Evolutionary conservation across 352 stramenopile genomes (phyloP).

Genomic region (Globisporangium takayamanum): DNA sequence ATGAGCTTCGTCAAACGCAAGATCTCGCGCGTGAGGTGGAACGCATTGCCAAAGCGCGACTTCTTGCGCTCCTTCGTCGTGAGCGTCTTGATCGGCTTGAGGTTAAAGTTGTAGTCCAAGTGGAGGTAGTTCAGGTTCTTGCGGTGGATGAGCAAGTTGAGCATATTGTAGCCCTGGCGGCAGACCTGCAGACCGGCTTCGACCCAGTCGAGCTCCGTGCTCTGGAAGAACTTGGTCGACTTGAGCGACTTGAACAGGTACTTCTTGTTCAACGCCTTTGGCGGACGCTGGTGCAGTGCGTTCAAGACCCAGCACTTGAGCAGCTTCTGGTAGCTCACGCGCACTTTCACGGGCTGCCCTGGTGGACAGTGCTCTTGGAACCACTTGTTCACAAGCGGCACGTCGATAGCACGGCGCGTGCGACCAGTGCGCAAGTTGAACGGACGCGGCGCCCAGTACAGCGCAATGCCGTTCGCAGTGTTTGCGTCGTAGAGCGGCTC

Average conservation of each 20-base stretch:
- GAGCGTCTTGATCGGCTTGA: conserved; percentile 99
- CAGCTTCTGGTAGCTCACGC: conserved; percentile 99
- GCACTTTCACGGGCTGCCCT: conserved; percentile 98
- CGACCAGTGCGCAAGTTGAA: conserved; percentile 97
- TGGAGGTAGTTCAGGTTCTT: conserved; percentile 99
- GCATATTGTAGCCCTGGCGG: conserved; percentile 99
- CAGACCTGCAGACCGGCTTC: conserved; percentile 98
- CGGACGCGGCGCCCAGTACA: conserved; percentile 97
- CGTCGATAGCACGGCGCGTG: conserved; percentile 95
- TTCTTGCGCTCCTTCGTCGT: conserved; percentile 99
- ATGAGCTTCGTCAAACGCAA: conserved; percentile 99
- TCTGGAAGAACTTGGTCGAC: conserved; percentile 99
- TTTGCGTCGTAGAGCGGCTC: conserved; percentile 93
- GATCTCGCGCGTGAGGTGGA: conserved; percentile 97
- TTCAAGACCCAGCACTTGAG: conserved; percentile 99
- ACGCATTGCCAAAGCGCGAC: conserved; percentile 94
- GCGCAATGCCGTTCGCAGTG: conserved; percentile 95
- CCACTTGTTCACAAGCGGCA: conserved; percentile 99
- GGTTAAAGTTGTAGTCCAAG: conserved; percentile 99
- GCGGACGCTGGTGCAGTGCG: conserved; percentile 91
- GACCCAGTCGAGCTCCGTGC: conserved; percentile 98
- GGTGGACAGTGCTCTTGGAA: conserved; percentile 97
- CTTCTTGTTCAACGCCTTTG: conserved; percentile 96
- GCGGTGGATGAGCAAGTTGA: conserved; percentile 99
- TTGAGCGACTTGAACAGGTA: conserved; percentile 98